phyloP scores from a whole-genome alignment of 257 asterid species.

The Petunia secreta region DNA sequence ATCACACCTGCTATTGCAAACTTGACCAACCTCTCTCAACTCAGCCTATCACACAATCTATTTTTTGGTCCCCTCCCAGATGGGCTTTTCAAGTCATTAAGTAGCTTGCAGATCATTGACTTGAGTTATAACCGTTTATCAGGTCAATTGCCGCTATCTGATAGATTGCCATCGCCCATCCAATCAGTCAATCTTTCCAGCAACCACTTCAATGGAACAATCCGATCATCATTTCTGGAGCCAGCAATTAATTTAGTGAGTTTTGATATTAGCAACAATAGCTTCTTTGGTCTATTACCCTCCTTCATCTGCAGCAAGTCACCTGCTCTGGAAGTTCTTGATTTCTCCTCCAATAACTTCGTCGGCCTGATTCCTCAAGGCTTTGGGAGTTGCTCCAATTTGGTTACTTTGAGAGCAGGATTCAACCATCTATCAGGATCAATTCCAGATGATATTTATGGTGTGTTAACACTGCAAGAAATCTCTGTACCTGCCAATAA shows the following conservation, averaged over 20 bases:
- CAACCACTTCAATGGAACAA: conserved; percentile 64
- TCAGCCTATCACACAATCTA: conserved; percentile 61
- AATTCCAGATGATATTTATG: conserved; percentile 66
- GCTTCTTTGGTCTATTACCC: conserved; percentile 71
- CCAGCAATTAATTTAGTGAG: conserved; percentile 48
- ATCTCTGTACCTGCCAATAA: conserved; percentile 69
- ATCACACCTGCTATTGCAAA: conserved; percentile 51
- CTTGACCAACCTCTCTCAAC: conserved; percentile 60
- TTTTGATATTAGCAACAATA: conserved; percentile 78
- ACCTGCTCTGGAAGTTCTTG: conserved; percentile 48
- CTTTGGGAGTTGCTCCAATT: conserved; percentile 50
- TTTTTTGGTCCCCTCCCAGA: conserved; percentile 67
- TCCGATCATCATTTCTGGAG: conserved; percentile 51
- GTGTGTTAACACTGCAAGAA: conserved; percentile 54
- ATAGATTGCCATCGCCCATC: conserved; percentile 45
- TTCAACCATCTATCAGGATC: conserved; percentile 61
- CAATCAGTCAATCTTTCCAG: conserved; percentile 62
- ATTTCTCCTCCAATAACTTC: conserved; percentile 77
- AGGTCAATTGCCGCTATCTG: conserved; percentile 45
- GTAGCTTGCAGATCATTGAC: conserved; percentile 49
- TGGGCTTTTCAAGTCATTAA: conserved; percentile 51
- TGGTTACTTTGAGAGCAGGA: conserved; percentile 70
- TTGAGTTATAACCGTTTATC: conserved; percentile 72
- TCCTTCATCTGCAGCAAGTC: conserved; percentile 53
- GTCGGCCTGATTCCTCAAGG: conserved; percentile 59